Percentiles rank a stretch among this genome's conserved stretches.
Evolutionary conservation across 73 alveolate genomes (phyloP).

Genomic region (Blepharisma japonicum): DNA sequence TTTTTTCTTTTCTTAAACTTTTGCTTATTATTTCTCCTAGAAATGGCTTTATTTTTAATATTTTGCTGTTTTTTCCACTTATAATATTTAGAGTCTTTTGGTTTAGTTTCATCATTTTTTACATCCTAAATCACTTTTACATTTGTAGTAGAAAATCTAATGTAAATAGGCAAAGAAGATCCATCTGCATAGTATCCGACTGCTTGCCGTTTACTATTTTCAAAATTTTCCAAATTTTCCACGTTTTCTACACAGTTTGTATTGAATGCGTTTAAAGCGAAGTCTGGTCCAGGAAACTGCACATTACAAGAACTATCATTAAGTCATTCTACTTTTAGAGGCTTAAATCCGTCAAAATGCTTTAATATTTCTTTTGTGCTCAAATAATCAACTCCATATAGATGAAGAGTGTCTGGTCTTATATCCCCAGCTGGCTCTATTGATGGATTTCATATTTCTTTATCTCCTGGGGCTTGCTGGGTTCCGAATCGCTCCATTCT

Average conservation of each 20-base stretch:
- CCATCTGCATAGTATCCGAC: slow-evolving; percentile 1
- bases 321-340: slow-evolving; percentile 34
- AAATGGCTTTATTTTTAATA: slow-evolving; percentile 9
- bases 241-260: slow-evolving; percentile 3
- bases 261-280: slow-evolving; percentile 25
- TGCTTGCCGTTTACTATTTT: slow-evolving; percentile 18
- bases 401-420: slow-evolving; percentile 6
- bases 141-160: background rate
- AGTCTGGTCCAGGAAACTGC: slow-evolving; percentile 31
- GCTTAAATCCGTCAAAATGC: slow-evolving; percentile 32
- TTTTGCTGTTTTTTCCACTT: slow-evolving; percentile 18
- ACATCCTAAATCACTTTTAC: background rate
- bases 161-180: background rate
- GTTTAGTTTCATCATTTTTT: slow-evolving; percentile 3
- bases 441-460: background rate
- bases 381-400: slow-evolving; percentile 40
- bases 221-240: background rate
- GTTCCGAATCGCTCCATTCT: slow-evolving; percentile 10
- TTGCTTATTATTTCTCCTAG: too few species aligned
- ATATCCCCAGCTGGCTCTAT: slow-evolving; percentile 13
- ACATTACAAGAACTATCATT: slow-evolving; percentile 42
- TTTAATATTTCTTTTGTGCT: slow-evolving; percentile 35
- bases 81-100: slow-evolving; percentile 15
- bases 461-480: background rate
- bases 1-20: too few species aligned